Evolutionary conservation across 2,329 filamentous ascomycete species (phyloP), one percentile per base, ranked within the genome.

Genomic region (Pseudogymnoascus sp.): DNA sequence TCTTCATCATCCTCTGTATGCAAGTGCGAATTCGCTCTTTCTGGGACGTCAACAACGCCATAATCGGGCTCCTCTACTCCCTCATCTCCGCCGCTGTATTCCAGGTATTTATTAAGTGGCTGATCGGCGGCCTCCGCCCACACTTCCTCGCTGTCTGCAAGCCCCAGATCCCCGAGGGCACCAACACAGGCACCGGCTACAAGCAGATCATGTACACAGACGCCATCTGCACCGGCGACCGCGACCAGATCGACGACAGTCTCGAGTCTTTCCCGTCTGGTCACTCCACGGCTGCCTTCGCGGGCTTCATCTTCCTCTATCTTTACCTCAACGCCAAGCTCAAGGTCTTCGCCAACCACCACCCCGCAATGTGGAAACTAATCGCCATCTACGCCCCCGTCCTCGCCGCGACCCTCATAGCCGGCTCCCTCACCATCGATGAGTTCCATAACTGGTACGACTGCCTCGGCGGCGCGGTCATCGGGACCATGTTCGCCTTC

Each of bases 381-480:
- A 77, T 88, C 33, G 81, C 79, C 14, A 77, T 85, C 24, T 88
- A 87, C 69, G 80, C 83, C 0, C 88, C 89, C 0, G 75, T 91
- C 2, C 82, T 91, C 0, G 86, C 84, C 2, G 88, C 88, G 0
- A 80, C 79, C 2, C 76, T 91, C 2, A 89, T 91, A 47, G 87
- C 82, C 1, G 87, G 87, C 5, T 83, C 86, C 0, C 76, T 91
- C 8, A 89, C 86, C 0, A 89, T 91, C 63, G 85, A 91, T 67
- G 84, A 89, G 71, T 89, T 80, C 72, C 88, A 92, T 75, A 86
- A 91, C 74, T 89, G 86, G 85, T 90, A 90, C 65, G 88, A 91
- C 63, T 77, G 89, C n/a, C 64, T 89, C 0, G 86, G 84, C 0
- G 88, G 87, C 4, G 86, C 81, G 0, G 71, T 82, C 42, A 88